phyloP scores from a whole-genome alignment of 331 rosid species.

The Erythrophleum ivorense region DNA sequence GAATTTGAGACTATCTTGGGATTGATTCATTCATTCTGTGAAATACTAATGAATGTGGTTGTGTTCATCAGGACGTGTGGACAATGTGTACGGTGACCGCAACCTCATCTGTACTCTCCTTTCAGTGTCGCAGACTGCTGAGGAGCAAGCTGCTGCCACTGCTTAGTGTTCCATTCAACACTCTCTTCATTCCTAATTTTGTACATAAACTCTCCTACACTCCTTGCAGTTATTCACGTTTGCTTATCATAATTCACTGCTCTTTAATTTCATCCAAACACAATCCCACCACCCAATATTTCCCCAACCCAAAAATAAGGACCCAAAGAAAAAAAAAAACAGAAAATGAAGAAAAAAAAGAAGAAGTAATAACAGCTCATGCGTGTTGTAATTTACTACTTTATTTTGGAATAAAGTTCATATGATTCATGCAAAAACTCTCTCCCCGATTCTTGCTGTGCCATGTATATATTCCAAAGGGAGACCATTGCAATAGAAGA shows the following conservation, averaged over 20 bases:
- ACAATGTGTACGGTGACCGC: conserved; percentile 93
- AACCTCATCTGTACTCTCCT: conserved; percentile 85
- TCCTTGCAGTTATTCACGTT: conserved; percentile 38
- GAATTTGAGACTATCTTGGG: background rate
- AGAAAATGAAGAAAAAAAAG: background rate
- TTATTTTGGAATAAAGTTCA: conserved; percentile 14
- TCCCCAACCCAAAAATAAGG: background rate
- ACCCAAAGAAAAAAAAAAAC: background rate
- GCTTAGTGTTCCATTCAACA: conserved; percentile 51
- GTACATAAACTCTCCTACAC: conserved; percentile 51
- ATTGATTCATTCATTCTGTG: background rate
- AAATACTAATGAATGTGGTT: background rate
- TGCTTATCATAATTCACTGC: conserved; percentile 47
- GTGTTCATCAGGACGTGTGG: conserved; percentile 76
- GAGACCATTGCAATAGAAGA: background rate
- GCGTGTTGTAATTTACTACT: conserved; percentile 14
- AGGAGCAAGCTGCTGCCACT: conserved; percentile 72
- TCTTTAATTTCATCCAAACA: conserved; percentile 42
- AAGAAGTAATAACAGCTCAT: background rate
- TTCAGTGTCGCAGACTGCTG: conserved; percentile 58
- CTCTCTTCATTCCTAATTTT: conserved; percentile 30
- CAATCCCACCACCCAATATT: background rate
- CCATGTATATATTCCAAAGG: background rate
- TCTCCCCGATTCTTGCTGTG: background rate
- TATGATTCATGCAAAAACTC: background rate